Evolutionary conservation across 768 basidiomycete species (phyloP).

Genomic region (Tubosaeta sp.): DNA sequence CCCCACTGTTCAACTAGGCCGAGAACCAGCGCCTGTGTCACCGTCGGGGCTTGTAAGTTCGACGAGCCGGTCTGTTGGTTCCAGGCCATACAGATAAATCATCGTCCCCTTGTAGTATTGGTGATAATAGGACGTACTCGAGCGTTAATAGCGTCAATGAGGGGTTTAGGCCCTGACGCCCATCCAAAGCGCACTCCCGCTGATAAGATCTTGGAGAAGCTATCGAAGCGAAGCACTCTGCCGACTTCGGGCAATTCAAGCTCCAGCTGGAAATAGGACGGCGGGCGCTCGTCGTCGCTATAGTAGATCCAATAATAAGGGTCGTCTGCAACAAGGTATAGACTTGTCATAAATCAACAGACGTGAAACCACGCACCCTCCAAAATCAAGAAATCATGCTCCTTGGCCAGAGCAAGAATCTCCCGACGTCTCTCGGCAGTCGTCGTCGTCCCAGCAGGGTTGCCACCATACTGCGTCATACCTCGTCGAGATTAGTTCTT

Average conservation of each 20-base stretch:
- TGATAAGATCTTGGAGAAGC: slow-evolving; percentile 74
- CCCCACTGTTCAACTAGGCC: slow-evolving; percentile 65
- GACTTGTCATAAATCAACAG: not conserved
- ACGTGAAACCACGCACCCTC: slow-evolving; percentile 47
- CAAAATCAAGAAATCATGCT: slow-evolving; percentile 71
- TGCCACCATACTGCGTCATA: slow-evolving; percentile 60
- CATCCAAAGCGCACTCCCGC: slow-evolving; percentile 73
- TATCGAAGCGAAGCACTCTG: slow-evolving; percentile 78
- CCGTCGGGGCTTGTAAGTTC: slow-evolving; percentile 56
- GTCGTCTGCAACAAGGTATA: slow-evolving; percentile 44
- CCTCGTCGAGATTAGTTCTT: not conserved
- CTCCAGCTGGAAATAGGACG: slow-evolving; percentile 78
- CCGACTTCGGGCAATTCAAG: slow-evolving; percentile 57
- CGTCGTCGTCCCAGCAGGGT: slow-evolving; percentile 75
- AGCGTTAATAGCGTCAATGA: slow-evolving; percentile 57
- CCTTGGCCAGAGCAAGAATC: slow-evolving; percentile 51
- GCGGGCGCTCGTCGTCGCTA: slow-evolving; percentile 50
- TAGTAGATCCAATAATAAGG: slow-evolving; percentile 70
- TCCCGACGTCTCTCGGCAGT: slow-evolving; percentile 48
- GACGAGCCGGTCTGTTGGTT: slow-evolving; percentile 52
- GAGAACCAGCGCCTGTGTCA: slow-evolving; percentile 52
- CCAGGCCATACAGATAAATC: not conserved
- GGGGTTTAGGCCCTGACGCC: slow-evolving; percentile 58
- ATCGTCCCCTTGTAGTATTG: not conserved
- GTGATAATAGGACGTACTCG: slow-evolving; percentile 41